Percentiles rank a stretch among this genome's conserved stretches.
These are phyloP conservation scores for Antitrichia curtipendula DNA, from an alignment of 225 moss, liverwort and hornwort species.

Conservation along the genomic window DNA sequence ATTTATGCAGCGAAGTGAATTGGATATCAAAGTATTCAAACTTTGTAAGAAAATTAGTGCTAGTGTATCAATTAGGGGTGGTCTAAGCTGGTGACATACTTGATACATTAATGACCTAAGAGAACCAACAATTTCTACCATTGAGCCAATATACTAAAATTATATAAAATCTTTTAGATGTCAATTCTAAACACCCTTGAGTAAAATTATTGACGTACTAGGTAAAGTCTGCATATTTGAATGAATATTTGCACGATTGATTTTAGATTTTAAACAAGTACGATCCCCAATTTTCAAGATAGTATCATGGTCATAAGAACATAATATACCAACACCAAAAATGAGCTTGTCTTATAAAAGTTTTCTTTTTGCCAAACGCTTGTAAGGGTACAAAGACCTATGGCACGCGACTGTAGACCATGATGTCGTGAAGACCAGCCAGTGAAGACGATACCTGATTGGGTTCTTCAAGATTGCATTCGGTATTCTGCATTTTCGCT, in stretches of 20 bases:
- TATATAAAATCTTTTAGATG: not conserved
- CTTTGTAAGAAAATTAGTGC: not conserved
- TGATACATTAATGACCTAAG: not conserved
- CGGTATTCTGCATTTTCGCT: not conserved
- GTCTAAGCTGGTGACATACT: not conserved
- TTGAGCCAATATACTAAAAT: not conserved
- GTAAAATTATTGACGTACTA: not conserved
- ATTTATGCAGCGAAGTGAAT: not conserved
- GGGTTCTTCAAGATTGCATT: slow-evolving; percentile 18
- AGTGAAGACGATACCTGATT: slow-evolving; percentile 17
- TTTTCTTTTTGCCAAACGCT: not conserved
- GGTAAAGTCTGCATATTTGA: not conserved
- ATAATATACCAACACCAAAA: not conserved
- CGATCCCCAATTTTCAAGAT: not conserved
- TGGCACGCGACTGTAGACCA: not conserved
- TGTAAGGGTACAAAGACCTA: not conserved
- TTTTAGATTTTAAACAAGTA: not conserved
- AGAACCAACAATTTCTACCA: not conserved
- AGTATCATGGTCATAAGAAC: not conserved
- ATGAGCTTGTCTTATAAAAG: not conserved
- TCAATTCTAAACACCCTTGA: not conserved
- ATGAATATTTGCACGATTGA: not conserved
- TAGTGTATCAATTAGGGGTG: not conserved
- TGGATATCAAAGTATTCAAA: not conserved
- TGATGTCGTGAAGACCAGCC: not conserved